Percentiles rank a stretch among this genome's conserved stretches.
These are phyloP conservation scores for Aphanocladium album DNA, from an alignment of 2,329 filamentous ascomycete species.

Conservation along the genomic window DNA sequence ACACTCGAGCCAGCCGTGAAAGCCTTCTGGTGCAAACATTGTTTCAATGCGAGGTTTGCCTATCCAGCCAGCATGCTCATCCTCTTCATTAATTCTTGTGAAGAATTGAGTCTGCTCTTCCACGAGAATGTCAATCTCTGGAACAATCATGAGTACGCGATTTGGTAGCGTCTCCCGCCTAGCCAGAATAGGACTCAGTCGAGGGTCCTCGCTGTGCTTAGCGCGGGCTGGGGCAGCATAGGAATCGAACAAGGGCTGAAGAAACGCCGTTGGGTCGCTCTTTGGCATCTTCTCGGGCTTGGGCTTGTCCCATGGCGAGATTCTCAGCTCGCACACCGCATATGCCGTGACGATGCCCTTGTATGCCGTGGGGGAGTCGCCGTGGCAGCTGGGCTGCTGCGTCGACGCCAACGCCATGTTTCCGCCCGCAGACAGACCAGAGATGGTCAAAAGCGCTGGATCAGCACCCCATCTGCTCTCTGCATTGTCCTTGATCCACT, in stretches of 20 bases:
- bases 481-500: conserved; percentile 35
- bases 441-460: conserved; percentile 35
- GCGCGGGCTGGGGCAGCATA: conserved; percentile 31
- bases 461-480: conserved; percentile 32
- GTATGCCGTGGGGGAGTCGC: conserved; percentile 22
- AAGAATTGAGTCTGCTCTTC: conserved; percentile 36
- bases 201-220: conserved; percentile 25
- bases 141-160: conserved; percentile 35
- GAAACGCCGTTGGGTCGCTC: conserved; percentile 32
- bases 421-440: conserved; percentile 40
- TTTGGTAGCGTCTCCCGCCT: conserved; percentile 29
- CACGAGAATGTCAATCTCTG: conserved; percentile 36
- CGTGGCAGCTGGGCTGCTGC: conserved; percentile 21
- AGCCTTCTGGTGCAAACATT: conserved; percentile 20
- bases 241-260: conserved; percentile 39
- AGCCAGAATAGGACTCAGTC: conserved; percentile 34
- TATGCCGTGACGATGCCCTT: conserved; percentile 38
- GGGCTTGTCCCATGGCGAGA: conserved; percentile 36
- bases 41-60: conserved; percentile 19
- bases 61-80: conserved; percentile 12
- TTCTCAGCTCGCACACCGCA: conserved; percentile 33
- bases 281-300: conserved; percentile 27
- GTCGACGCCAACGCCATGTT: conserved; percentile 36
- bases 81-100: conserved; percentile 26
- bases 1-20: conserved; percentile 27